Base-by-base conservation (phyloP, 2,329 filamentous ascomycete genomes). In the Leptographium wingfieldii region DNA sequence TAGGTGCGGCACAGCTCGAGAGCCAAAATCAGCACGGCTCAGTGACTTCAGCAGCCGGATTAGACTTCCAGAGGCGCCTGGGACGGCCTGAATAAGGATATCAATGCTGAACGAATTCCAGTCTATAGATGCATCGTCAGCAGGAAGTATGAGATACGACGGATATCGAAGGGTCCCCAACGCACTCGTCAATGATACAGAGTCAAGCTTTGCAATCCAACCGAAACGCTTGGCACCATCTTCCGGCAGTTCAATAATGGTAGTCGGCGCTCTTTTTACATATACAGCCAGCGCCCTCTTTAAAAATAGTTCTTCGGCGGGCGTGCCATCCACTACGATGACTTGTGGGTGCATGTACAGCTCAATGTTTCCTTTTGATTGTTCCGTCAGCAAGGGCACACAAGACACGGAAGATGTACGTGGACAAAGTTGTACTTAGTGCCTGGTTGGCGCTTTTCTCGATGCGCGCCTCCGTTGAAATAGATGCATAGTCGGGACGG, bases 71-170 rank as follows among this genome's bases (percentile, higher is more conserved):
- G 88, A 86, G 25, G 87, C 85, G 10, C 79, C 78, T 3, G 83
- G 74, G 7, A 84, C 80, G 1, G 88, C 90, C 61, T 95, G 89
- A 10, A 97, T 82, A 14, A 96, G 71, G 58, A 99, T 88, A 64
- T 97, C 90, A 63, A 97, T 78, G 46, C 79, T 83, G 5, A 89
- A 77, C 55, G 83, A 81, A 69, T 92, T 85, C 92, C 92, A 96
- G 40, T 81, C 87, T 86, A 38, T 1, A 16, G 68, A 31, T 14
- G 25, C 22, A 61, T 38, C 55, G 64, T 68, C 63, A 69, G 66
- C 54, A 22, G 29, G 62, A 43, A 63, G 40, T n/a, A 46, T n/a
- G 43, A n/a, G 16, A n/a, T 12, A 48, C 4, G n/a, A 19, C n/a
- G 5, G 58, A 25, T 31, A 14, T 6, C 27, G 9, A 43, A 11